These are phyloP conservation scores for Alternaria sp. DNA, from an alignment of 2,329 filamentous ascomycete species.

Conservation along the genomic window DNA sequence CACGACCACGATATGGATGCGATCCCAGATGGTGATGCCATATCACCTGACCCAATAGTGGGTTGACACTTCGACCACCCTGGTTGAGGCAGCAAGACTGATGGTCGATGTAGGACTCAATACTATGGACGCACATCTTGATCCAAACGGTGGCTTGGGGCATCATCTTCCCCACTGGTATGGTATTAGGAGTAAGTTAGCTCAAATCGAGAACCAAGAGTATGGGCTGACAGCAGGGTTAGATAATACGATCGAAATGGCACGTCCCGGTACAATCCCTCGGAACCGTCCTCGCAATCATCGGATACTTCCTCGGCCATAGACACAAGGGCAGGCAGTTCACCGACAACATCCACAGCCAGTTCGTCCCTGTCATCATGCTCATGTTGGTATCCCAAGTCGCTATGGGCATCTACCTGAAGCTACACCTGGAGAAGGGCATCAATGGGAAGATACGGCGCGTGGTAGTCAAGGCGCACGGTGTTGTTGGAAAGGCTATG, in stretches of 20 bases:
- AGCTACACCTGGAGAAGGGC: constrained; percentile 84
- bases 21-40: constrained; percentile 46
- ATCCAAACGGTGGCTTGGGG: constrained; percentile 88
- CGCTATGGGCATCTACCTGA: constrained; percentile 82
- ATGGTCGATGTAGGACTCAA: constrained; percentile 65
- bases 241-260: constrained; percentile 91
- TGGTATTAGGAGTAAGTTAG: constrained; percentile 83
- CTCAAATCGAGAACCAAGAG: too few species aligned
- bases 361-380: constrained; percentile 82
- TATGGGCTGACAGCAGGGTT: constrained; percentile 11
- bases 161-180: constrained; percentile 89
- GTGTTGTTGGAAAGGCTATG: constrained; percentile 83
- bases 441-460: constrained; percentile 79
- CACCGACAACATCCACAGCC: constrained; percentile 70
- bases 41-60: constrained; percentile 48
- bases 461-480: constrained; percentile 74
- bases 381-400: constrained; percentile 79
- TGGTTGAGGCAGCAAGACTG: constrained; percentile 9
- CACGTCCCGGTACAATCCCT: constrained; percentile 87
- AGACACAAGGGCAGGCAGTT: constrained; percentile 90
- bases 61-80: background rate
- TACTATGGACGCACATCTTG: constrained; percentile 92
- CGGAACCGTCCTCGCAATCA: constrained; percentile 75
- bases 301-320: constrained; percentile 92
- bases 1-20: constrained; percentile 52